A percentile compares a stretch with the other conserved stretches of the same genome.
phyloP scores from a whole-genome alignment of 805 yeast species.

The Ogataea salicorniae region DNA sequence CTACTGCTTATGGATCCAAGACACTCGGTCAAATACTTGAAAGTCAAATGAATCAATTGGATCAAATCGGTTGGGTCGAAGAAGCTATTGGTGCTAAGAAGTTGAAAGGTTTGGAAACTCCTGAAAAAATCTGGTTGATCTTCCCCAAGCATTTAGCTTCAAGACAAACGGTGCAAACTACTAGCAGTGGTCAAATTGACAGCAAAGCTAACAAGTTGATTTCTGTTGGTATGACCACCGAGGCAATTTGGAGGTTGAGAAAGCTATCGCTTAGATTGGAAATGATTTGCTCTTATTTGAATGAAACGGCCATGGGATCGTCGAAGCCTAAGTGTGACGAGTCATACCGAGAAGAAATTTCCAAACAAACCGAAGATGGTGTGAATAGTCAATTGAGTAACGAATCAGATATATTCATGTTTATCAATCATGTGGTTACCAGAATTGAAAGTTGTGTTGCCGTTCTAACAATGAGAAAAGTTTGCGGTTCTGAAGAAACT shows the following conservation, averaged over 20 bases:
- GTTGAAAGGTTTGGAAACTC: conserved; percentile 90
- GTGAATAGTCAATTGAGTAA: conserved; percentile 10
- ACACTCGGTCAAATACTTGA: conserved; percentile 41
- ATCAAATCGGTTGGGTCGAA: conserved; percentile 63
- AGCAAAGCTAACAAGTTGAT: conserved; percentile 22
- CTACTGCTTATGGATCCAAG: conserved; percentile 39
- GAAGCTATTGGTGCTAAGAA: conserved; percentile 79
- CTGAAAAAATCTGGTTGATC: conserved; percentile 75
- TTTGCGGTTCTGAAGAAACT: conserved; percentile 4
- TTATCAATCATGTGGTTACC: conserved; percentile 61
- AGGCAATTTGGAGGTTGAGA: conserved; percentile 38
- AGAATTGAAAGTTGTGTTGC: conserved; percentile 61
- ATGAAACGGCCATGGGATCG: conserved; percentile 26
- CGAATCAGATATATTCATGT: conserved; percentile 43
- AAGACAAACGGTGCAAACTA: conserved; percentile 43
- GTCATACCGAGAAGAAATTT: conserved; percentile 8
- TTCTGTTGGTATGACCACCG: conserved; percentile 27
- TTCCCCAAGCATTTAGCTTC: conserved; percentile 64
- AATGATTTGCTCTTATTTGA: conserved; percentile 44
- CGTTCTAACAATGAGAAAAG: conserved; percentile 38
- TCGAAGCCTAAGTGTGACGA: not conserved
- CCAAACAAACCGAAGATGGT: conserved; percentile 14
- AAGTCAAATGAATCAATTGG: conserved; percentile 57
- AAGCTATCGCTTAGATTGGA: conserved; percentile 54
- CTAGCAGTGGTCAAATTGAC: conserved; percentile 30